Evolutionary conservation across 2,329 filamentous ascomycete genomes (phyloP), one percentile per base, ranked within the genome.

Genomic region (Neopestalotiopsis clavispora): DNA sequence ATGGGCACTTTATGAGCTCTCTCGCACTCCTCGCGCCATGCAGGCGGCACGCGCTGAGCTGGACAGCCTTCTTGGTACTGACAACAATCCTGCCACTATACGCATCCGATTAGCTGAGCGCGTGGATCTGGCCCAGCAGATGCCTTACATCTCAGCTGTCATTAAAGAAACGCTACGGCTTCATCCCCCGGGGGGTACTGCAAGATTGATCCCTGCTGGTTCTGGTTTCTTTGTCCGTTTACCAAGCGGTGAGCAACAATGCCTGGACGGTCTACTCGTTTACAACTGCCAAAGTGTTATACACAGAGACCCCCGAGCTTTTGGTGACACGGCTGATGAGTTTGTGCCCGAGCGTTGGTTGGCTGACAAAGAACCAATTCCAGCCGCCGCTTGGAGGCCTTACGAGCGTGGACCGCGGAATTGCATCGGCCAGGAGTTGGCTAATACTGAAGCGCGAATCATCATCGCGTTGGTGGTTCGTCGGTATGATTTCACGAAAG

Each of bases 301-400:
- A 61, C 71, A 72, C 32, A 59, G 59, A 65, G 60, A 63, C 65
- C 64, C 17, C 68, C 69, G 4, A 20, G 49, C 28, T 52, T 69
- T 20, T 75, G 72, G 69, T 38, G 67, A 13, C 2, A 70, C 13
- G 65, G 71, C 5, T 45, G 71, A 49, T 52, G 69, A n/a, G 73
- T 56, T 76, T 59, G 60, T 52, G 13, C 75, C 75, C 1, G 75
- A 75, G 57, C 68, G 75, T 12, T 76, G 71, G 69, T 67, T 49
- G 49, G 49, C 17, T 23, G 49, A 56, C 5, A 10, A n/a, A n/a
- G 49, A 56, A 14, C 49, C 17, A 23, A 56, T 56, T 23, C 49
- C 49, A 56, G 7, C 49, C 49, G 23, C 9, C 1, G 49, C 49
- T 23, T 56, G 49, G 49, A 7, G 49, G 2, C 17, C 49, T 4